These are phyloP conservation scores for Sphagnum tenellum DNA, from an alignment of 225 moss, liverwort and hornwort species.

Conservation along the genomic window DNA sequence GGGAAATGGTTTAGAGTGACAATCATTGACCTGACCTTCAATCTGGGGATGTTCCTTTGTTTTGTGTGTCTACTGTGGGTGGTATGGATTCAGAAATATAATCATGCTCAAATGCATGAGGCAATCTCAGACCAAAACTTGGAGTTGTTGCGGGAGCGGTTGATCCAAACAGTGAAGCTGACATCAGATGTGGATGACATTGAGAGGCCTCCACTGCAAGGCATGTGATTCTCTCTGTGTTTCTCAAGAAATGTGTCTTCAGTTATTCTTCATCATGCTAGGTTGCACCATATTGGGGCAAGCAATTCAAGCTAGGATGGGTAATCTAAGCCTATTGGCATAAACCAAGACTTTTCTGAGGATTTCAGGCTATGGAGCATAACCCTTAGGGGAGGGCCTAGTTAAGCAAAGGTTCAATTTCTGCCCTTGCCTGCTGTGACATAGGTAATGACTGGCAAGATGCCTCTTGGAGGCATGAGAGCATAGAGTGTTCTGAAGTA, in stretches of 20 bases:
- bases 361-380: too few relatives aligned
- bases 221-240: slow-evolving; percentile 9
- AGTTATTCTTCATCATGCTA: slow-evolving; percentile 10
- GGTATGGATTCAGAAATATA: slow-evolving; percentile 62
- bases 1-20: neutral
- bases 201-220: slow-evolving; percentile 53
- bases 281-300: slow-evolving; percentile 15
- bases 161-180: slow-evolving; percentile 90
- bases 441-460: too few relatives aligned
- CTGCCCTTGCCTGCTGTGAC: too few relatives aligned
- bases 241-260: neutral
- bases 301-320: slow-evolving; percentile 7
- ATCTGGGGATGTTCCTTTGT: neutral
- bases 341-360: too few relatives aligned
- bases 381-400: too few relatives aligned
- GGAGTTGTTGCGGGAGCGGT: slow-evolving; percentile 75
- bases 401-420: too few relatives aligned
- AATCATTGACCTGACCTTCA: neutral
- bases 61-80: neutral
- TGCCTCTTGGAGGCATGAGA: too few relatives aligned
- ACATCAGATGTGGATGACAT: slow-evolving; percentile 76
- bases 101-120: slow-evolving; percentile 79
- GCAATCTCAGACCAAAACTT: slow-evolving; percentile 90
- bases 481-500: too few relatives aligned
- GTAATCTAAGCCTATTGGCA: too few relatives aligned